A percentile compares a stretch with the other conserved stretches of the same genome.
phyloP scores from a whole-genome alignment of 2,329 filamentous ascomycete species.

The Colletotrichum endophyticum region DNA sequence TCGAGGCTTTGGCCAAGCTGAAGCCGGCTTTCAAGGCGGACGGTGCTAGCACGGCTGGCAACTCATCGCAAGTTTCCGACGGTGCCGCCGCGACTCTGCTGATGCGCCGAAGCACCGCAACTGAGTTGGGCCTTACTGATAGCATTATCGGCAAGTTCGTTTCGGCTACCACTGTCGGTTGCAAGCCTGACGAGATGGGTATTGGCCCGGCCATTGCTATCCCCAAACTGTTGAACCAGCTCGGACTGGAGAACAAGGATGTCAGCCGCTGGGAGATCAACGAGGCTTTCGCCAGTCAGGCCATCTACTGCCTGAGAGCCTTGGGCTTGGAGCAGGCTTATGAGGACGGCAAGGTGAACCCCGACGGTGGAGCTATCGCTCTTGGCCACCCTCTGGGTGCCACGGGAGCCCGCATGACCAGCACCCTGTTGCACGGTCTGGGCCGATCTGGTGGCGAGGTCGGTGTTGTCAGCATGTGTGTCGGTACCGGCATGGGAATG shows the following conservation, averaged over 20 bases:
- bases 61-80: constrained; percentile 85
- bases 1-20: constrained; percentile 76
- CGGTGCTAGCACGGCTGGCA: constrained; percentile 84
- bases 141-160: constrained; percentile 85
- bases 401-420: constrained; percentile 82
- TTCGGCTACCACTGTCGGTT: constrained; percentile 76
- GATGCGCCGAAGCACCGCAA: constrained; percentile 83
- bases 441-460: constrained; percentile 75
- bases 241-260: constrained; percentile 70
- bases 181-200: constrained; percentile 91
- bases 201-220: constrained; percentile 87
- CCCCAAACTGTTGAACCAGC: constrained; percentile 75
- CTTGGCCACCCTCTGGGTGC: constrained; percentile 90
- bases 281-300: constrained; percentile 75
- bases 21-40: constrained; percentile 84
- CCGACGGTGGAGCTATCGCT: constrained; percentile 93
- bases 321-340: constrained; percentile 68
- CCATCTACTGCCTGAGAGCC: constrained; percentile 73
- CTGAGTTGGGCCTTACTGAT: constrained; percentile 70
- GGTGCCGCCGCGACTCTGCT: constrained; percentile 84
- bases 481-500: constrained; percentile 83
- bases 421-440: constrained; percentile 70
- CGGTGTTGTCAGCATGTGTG: constrained; percentile 88
- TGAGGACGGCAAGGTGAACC: constrained; percentile 78
- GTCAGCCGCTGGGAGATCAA: constrained; percentile 93